Percentiles rank a stretch among this genome's conserved stretches.
Evolutionary conservation across 1,284 basidiomycete genomes (phyloP).

Genomic region (Schizopora paradoxa): DNA sequence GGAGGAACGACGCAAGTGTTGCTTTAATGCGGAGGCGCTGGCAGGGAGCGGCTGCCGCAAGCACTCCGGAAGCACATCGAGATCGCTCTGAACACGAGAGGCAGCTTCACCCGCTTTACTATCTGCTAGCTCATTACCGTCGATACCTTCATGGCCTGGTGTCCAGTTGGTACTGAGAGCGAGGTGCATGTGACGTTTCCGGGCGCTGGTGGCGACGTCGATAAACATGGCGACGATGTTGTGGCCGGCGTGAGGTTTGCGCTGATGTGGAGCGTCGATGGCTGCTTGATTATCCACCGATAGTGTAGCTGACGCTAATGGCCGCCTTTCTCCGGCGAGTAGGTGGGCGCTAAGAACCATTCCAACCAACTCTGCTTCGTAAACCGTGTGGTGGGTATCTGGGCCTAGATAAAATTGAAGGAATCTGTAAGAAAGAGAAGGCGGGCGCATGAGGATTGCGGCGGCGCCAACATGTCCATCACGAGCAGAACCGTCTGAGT

Average conservation of each 20-base stretch:
- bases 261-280: neutral
- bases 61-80: neutral
- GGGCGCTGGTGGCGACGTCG: neutral
- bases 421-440: neutral
- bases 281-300: conserved; percentile 18
- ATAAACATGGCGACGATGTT: neutral
- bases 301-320: conserved; percentile 5
- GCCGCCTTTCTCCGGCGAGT: neutral
- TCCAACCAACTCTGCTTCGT: neutral
- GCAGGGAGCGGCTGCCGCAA: neutral
- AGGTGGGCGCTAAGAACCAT: neutral
- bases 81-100: neutral
- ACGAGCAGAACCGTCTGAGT: too few species aligned
- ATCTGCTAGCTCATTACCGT: neutral
- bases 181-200: neutral
- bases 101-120: neutral
- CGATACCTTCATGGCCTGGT: neutral
- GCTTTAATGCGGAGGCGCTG: neutral
- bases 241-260: neutral
- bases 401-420: neutral
- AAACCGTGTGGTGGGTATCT: neutral
- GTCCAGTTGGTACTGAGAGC: neutral
- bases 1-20: neutral
- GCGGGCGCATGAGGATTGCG: neutral
- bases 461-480: neutral